Conservation (phyloP, 768 basidiomycete species). For the Panellus pusillus region DNA sequence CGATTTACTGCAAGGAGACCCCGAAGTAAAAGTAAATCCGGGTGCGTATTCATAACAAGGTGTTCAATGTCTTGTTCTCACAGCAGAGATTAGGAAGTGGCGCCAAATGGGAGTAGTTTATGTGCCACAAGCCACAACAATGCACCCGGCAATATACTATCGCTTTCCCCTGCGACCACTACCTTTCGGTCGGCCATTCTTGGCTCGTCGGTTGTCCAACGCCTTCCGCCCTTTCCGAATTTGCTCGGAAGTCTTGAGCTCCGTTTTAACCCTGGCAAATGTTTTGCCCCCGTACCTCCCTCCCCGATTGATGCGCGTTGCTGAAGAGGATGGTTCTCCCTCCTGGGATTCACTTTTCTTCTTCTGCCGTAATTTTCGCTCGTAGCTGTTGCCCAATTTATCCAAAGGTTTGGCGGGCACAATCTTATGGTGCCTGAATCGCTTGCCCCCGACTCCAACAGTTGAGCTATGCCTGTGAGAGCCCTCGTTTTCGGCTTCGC, state of each 20-base stretch:
- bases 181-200: constrained; percentile 66
- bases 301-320: constrained; percentile 31
- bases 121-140: not conserved
- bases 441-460: constrained; percentile 51
- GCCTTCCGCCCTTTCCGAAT: constrained; percentile 76
- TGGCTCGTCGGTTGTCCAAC: constrained; percentile 65
- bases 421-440: constrained; percentile 73
- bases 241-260: constrained; percentile 85
- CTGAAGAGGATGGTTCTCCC: constrained; percentile 19
- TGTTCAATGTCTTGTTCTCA: too few relatives aligned
- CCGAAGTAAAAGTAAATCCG: constrained; percentile 43
- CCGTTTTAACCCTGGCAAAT: constrained; percentile 66
- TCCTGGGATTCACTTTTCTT: constrained; percentile 48
- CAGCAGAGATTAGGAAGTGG: constrained; percentile 47
- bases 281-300: constrained; percentile 61
- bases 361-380: constrained; percentile 66
- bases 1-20: constrained; percentile 63
- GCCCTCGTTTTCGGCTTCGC: constrained; percentile 68
- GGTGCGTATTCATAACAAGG: not conserved
- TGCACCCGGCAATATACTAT: constrained; percentile 20
- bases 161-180: constrained; percentile 43
- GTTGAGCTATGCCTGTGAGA: constrained; percentile 29
- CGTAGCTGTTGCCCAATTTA: constrained; percentile 69
- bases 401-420: constrained; percentile 73
- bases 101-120: constrained; percentile 81